Evolutionary conservation across 2,329 filamentous ascomycete species (phyloP).

Genomic region (Trichoderma gracile): DNA sequence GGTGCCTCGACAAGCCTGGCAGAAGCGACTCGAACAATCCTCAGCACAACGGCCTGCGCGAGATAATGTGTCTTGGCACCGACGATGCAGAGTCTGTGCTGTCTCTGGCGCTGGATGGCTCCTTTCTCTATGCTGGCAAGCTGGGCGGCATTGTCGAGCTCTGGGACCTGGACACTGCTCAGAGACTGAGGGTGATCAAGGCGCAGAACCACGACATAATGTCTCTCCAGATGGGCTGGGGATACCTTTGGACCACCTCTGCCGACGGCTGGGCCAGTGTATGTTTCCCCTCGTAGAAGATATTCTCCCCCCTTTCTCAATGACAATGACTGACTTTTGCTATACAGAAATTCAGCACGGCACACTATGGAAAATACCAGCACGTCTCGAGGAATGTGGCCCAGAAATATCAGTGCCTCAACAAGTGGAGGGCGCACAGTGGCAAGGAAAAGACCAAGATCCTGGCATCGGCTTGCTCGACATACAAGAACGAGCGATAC

Average conservation of each 20-base stretch:
- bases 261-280: slow-evolving; percentile 85
- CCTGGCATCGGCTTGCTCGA: slow-evolving; percentile 76
- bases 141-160: slow-evolving; percentile 86
- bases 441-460: slow-evolving; percentile 87
- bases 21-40: slow-evolving; percentile 42
- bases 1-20: slow-evolving; percentile 58
- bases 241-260: slow-evolving; percentile 83
- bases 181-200: slow-evolving; percentile 84
- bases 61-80: slow-evolving; percentile 65
- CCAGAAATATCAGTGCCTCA: slow-evolving; percentile 78
- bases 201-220: slow-evolving; percentile 80
- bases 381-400: slow-evolving; percentile 59
- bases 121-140: slow-evolving; percentile 89
- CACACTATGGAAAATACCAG: slow-evolving; percentile 61
- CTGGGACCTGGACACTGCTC: slow-evolving; percentile 94
- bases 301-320: accelerated
- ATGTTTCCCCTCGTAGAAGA: slow-evolving; percentile 28
- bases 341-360: slow-evolving; percentile 64
- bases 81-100: slow-evolving; percentile 67
- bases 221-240: slow-evolving; percentile 81
- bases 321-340: slow-evolving; percentile 19
- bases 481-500: slow-evolving; percentile 70
- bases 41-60: slow-evolving; percentile 62
- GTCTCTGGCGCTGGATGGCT: slow-evolving; percentile 82
- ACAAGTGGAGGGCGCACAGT: slow-evolving; percentile 78